Evolutionary conservation across 2,329 filamentous ascomycete species (phyloP).

Genomic region (Botryotinia convoluta): DNA sequence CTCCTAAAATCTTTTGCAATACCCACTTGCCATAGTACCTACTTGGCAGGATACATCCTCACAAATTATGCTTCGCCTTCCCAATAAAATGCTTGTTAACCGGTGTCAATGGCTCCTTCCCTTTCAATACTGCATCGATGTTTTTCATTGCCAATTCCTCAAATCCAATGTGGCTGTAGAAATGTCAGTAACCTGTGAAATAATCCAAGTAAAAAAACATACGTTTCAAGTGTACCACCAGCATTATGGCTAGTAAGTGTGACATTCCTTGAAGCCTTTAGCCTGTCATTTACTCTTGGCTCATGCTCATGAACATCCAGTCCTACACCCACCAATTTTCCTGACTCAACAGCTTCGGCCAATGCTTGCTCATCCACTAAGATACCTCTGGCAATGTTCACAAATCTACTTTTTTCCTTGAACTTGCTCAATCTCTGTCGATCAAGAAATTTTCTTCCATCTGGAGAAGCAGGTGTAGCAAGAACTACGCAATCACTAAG

Average conservation of each 20-base stretch:
- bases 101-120: slow-evolving; percentile 34
- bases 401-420: slow-evolving; percentile 55
- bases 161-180: slow-evolving; percentile 50
- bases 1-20: not conserved
- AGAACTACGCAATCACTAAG: slow-evolving; percentile 60
- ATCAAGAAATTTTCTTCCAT: slow-evolving; percentile 50
- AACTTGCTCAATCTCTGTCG: slow-evolving; percentile 48
- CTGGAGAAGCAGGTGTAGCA: slow-evolving; percentile 53
- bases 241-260: slow-evolving; percentile 67
- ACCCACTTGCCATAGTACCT: not conserved
- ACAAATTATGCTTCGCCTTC: slow-evolving; percentile 7
- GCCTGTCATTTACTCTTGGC: slow-evolving; percentile 42
- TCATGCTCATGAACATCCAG: slow-evolving; percentile 65
- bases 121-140: slow-evolving; percentile 55
- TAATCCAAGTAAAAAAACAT: slow-evolving; percentile 8
- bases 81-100: slow-evolving; percentile 35
- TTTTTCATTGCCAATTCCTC: slow-evolving; percentile 67
- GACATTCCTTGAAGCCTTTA: slow-evolving; percentile 37
- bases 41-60: not conserved
- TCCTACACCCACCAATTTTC: slow-evolving; percentile 51
- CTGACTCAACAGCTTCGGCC: slow-evolving; percentile 54
- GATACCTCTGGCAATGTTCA: slow-evolving; percentile 64
- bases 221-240: slow-evolving; percentile 62
- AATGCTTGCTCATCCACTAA: slow-evolving; percentile 65
- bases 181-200: not conserved